Evolutionary conservation across 2,329 filamentous ascomycete species (phyloP).

Genomic region (Polychaeton citri): DNA sequence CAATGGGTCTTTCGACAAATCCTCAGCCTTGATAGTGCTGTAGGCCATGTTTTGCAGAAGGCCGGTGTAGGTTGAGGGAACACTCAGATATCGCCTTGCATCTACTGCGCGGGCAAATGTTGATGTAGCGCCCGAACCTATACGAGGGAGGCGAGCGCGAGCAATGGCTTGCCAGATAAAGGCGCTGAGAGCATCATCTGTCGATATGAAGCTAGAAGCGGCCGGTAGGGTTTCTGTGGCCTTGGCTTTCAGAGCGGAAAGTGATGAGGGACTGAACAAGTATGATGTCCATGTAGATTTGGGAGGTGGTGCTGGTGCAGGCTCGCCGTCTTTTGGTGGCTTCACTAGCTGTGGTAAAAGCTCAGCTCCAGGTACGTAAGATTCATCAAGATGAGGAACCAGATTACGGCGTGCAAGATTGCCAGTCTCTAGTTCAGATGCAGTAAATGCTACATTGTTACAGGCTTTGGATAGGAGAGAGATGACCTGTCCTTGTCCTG

Average conservation of each 20-base stretch:
- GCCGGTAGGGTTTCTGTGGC: constrained; percentile 18
- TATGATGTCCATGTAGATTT: constrained; percentile 34
- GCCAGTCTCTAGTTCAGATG: constrained; percentile 30
- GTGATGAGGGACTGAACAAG: constrained; percentile 25
- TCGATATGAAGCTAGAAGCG: constrained; percentile 31
- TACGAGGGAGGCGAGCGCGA: constrained; percentile 27
- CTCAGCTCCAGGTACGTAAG: constrained; percentile 23
- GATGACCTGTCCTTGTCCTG: constrained; percentile 5
- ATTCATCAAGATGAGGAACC: constrained; percentile 28
- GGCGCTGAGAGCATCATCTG: constrained; percentile 40
- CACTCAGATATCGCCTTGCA: constrained; percentile 28
- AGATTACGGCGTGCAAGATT: constrained; percentile 28
- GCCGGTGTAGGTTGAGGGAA: constrained; percentile 35
- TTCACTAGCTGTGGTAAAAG: constrained; percentile 21
- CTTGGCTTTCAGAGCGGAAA: constrained; percentile 28
- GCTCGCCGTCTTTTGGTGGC: not conserved
- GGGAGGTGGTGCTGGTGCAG: constrained; percentile 8
- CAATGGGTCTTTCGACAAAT: constrained; percentile 18
- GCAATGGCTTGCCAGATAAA: constrained; percentile 33
- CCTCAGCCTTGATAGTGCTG: constrained; percentile 17
- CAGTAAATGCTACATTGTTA: constrained; percentile 2
- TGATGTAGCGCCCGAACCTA: constrained; percentile 12
- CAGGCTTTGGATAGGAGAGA: constrained; percentile 5
- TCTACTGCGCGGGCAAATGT: constrained; percentile 38
- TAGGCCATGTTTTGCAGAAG: constrained; percentile 36